A percentile compares a stretch with the other conserved stretches of the same genome.
phyloP scores from a whole-genome alignment of 1,284 basidiomycete genomes.

The Phaffia rhodozyma region DNA sequence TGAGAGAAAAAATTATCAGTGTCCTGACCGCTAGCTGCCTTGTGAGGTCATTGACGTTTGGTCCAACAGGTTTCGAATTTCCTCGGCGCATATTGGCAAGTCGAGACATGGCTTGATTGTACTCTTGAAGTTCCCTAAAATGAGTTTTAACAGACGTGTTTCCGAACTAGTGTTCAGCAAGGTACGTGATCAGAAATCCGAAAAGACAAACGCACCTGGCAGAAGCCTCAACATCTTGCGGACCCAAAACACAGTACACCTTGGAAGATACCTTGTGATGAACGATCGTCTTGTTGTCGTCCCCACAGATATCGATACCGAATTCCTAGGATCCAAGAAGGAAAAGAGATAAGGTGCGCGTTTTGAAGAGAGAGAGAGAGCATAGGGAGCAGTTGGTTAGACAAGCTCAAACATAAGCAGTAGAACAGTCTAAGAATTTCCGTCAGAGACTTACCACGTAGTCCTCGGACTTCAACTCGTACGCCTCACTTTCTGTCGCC shows the following conservation, averaged over 20 bases:
- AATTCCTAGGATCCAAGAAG: conserved; percentile 56
- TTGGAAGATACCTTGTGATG: conserved; percentile 97
- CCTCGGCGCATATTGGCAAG: conserved; percentile 6
- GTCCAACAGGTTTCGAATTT: conserved; percentile 24
- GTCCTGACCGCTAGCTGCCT: conserved; percentile 37
- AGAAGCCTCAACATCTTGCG: conserved; percentile 55
- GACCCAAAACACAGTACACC: conserved; percentile 73
- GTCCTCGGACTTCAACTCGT: conserved; percentile 87
- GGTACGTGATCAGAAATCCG: neutral
- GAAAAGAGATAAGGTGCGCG: neutral
- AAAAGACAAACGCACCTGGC: conserved; percentile 26
- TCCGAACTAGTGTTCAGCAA: neutral
- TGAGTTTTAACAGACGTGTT: neutral
- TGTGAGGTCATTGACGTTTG: conserved; percentile 41
- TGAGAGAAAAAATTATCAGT: neutral
- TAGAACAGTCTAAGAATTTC: neutral
- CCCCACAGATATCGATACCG: conserved; percentile 96
- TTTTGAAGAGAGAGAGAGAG: neutral
- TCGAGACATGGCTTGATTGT: neutral
- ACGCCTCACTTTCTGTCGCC: conserved; percentile 83
- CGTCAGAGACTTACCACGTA: conserved; percentile 51
- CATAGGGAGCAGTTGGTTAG: neutral
- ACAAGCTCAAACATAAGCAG: neutral
- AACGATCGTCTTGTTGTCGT: conserved; percentile 95
- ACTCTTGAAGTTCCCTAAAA: conserved; percentile 28